Conservation (phyloP, 2,329 filamentous ascomycete genomes). For the Geosmithia flava region DNA sequence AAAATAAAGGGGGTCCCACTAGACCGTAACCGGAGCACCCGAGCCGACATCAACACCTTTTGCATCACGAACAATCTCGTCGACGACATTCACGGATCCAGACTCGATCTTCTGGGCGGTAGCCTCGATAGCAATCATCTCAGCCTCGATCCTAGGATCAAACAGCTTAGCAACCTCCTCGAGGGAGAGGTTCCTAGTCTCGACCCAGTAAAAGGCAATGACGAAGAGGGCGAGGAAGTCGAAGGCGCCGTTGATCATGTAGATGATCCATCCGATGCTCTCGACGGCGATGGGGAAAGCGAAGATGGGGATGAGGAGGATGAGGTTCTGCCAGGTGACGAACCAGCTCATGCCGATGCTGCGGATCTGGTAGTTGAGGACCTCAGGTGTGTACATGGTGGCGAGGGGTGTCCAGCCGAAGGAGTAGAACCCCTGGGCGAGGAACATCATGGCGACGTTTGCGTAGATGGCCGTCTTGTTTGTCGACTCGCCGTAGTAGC, state of each 20-base stretch:
- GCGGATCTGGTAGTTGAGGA: slow-evolving; percentile 14
- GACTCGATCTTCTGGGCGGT: neutral
- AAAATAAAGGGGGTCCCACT: no score
- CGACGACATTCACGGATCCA: no score
- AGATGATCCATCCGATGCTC: slow-evolving; percentile 12
- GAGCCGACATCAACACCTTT: no score
- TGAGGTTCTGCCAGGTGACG: slow-evolving; percentile 3
- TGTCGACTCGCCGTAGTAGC: slow-evolving; percentile 14
- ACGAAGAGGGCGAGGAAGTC: slow-evolving; percentile 9
- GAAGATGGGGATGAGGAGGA: slow-evolving; percentile 4
- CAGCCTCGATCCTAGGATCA: slow-evolving; percentile 3
- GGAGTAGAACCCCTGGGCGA: slow-evolving; percentile 14
- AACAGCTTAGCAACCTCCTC: slow-evolving; percentile 26
- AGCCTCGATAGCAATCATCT: neutral
- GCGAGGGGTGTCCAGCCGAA: slow-evolving; percentile 14
- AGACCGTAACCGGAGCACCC: no score
- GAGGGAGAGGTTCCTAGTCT: slow-evolving; percentile 30
- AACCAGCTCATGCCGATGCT: slow-evolving; percentile 19
- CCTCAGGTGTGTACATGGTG: slow-evolving; percentile 13
- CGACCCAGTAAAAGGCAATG: slow-evolving; percentile 12
- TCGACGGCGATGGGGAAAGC: slow-evolving; percentile 10
- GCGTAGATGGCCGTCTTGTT: slow-evolving; percentile 25
- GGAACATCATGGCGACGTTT: slow-evolving; percentile 15
- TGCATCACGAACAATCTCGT: no score
- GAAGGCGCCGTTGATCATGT: slow-evolving; percentile 12